These are phyloP conservation scores for Nepenthes gracilis DNA, from an alignment of 148 eudicot species.

Conservation along the genomic window DNA sequence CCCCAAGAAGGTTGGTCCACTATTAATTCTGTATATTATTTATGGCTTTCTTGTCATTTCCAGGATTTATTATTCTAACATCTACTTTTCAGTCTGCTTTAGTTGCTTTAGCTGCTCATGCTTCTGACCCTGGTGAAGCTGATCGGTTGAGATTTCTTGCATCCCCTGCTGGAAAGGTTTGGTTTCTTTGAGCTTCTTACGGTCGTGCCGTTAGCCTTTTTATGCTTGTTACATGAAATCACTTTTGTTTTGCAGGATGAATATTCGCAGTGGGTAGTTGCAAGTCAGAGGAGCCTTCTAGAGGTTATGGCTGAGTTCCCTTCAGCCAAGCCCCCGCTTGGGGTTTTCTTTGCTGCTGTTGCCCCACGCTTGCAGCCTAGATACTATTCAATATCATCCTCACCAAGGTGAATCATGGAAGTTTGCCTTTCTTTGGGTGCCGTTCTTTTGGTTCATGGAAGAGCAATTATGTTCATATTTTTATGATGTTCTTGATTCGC, in stretches of 20 bases:
- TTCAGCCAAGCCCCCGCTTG: conserved; percentile 88
- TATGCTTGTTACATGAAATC: conserved; percentile 2
- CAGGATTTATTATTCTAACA: conserved; percentile 3
- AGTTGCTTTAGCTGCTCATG: conserved; percentile 86
- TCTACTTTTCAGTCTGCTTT: conserved; percentile 55
- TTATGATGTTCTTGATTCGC: too few species aligned
- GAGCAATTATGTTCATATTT: too few species aligned
- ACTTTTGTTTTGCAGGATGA: conserved; percentile 57
- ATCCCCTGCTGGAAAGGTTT: conserved; percentile 94
- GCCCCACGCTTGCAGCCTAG: conserved; percentile 91
- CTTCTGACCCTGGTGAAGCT: conserved; percentile 84
- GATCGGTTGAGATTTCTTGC: conserved; percentile 77
- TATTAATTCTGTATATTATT: not conserved
- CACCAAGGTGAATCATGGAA: conserved; percentile 43
- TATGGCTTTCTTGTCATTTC: not conserved
- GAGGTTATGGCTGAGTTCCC: conserved; percentile 90
- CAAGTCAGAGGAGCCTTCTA: conserved; percentile 87
- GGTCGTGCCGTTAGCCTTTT: not conserved
- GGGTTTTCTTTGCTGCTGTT: conserved; percentile 94
- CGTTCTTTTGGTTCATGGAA: too few species aligned
- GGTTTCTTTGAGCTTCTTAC: not conserved
- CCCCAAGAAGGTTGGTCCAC: conserved; percentile 88
- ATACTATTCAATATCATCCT: conserved; percentile 94
- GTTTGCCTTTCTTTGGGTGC: not conserved
- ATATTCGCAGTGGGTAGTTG: conserved; percentile 74